Evolutionary conservation across 2,329 filamentous ascomycete genomes (phyloP), one percentile per base, ranked within the genome.

Genomic region (Aspergillus hortae): DNA sequence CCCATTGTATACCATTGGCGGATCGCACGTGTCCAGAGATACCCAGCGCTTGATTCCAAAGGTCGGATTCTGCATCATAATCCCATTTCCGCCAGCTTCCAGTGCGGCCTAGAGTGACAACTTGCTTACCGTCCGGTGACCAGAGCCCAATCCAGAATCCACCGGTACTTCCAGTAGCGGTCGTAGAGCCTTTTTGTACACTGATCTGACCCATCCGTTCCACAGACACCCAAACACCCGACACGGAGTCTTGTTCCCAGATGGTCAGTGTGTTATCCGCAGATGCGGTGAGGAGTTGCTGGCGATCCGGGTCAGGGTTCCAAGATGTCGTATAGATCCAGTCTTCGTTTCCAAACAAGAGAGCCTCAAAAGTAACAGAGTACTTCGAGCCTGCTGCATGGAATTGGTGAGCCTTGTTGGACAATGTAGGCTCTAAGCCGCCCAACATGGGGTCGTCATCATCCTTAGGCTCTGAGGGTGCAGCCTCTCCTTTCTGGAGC

Each of bases 141-240:
- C 94, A 99, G 0, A 97, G 79, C 1, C 92, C 92, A 11, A 89
- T 91, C 92, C 94, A 99, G 69, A 97, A 96, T 0, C 94, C 94
- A 56, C 94, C 94, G 1, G 91, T 90, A 68, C 92, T 96, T 44
- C 94, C 94, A 0, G 94, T 99, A 0, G 94, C 94, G 3, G 92
- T 96, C 0, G 94, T 97, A 0, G 94, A 94, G 7, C 94, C 94
- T 68, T 99, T 97, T 65, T 95, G 90, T 14, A 88, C 83, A 69
- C 90, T 96, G 51, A 97, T 95, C 71, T 97, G 94, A 42, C 94
- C 94, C 36, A 99, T 81, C 54, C 94, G 81, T 12, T 89, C 88
- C 44, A 82, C 83, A 50, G 91, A 95, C 19, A 96, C 79, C 94
- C 94, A 99, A 52, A 97, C 88, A 2, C 94, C 92, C 1, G 92